Percentiles rank a stretch among this genome's conserved stretches.
Evolutionary conservation across 2,329 filamentous ascomycete genomes (phyloP).

Genomic region (Colletotrichum eremochloae): DNA sequence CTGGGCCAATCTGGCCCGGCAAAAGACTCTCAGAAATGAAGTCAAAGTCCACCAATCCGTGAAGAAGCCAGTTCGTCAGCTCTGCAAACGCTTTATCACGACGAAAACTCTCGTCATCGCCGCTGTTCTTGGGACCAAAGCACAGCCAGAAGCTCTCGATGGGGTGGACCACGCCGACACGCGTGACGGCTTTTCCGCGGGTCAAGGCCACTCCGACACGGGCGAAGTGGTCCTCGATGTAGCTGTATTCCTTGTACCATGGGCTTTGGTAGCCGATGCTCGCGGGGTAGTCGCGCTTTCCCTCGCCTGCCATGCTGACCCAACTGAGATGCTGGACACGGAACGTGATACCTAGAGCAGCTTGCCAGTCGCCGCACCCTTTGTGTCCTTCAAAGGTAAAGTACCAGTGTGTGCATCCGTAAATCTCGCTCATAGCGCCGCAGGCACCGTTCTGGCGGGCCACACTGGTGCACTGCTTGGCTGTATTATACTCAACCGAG

Average conservation of each 20-base stretch:
- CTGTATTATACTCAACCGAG: slow-evolving; percentile 50
- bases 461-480: slow-evolving; percentile 50
- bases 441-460: slow-evolving; percentile 48
- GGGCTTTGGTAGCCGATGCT: slow-evolving; percentile 51
- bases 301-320: slow-evolving; percentile 52
- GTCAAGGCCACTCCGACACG: slow-evolving; percentile 50
- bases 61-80: slow-evolving; percentile 39
- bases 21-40: slow-evolving; percentile 51
- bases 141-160: slow-evolving; percentile 52
- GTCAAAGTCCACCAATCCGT: slow-evolving; percentile 50
- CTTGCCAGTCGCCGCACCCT: slow-evolving; percentile 52
- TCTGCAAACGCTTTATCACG: slow-evolving; percentile 47
- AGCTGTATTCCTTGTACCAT: slow-evolving; percentile 51
- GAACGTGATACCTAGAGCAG: slow-evolving; percentile 51
- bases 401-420: slow-evolving; percentile 50
- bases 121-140: slow-evolving; percentile 48
- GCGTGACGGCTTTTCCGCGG: slow-evolving; percentile 47
- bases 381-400: slow-evolving; percentile 52
- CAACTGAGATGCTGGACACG: slow-evolving; percentile 50
- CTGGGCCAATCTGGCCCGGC: slow-evolving; percentile 42
- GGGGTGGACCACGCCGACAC: slow-evolving; percentile 50
- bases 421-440: slow-evolving; percentile 49
- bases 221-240: slow-evolving; percentile 51
- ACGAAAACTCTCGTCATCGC: slow-evolving; percentile 44
- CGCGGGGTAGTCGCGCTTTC: slow-evolving; percentile 50